phyloP scores from a whole-genome alignment of 768 basidiomycete species.

The Boletus reticulatus region DNA sequence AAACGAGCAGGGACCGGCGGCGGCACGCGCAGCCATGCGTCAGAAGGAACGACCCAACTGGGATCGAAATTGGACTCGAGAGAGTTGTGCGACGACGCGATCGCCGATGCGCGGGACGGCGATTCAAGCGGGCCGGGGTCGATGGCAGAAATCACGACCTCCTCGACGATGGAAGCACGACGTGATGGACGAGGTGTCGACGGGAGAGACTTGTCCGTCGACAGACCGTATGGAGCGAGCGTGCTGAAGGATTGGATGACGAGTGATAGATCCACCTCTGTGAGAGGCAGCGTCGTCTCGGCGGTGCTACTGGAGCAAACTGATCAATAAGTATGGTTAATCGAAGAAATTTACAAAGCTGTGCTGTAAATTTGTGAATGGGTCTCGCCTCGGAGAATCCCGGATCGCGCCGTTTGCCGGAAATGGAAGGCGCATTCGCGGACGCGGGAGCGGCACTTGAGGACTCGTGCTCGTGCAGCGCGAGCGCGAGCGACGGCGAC shows the following conservation, averaged over 20 bases:
- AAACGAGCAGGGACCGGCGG: conserved; percentile 11
- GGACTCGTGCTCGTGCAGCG: too few species aligned
- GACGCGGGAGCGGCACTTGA: too few species aligned
- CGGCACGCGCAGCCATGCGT: conserved; percentile 25
- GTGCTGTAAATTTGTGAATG: too few species aligned
- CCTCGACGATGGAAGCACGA: conserved; percentile 7
- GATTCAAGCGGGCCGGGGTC: conserved; percentile 23
- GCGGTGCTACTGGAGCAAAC: conserved; percentile 9
- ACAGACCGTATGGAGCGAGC: conserved; percentile 1
- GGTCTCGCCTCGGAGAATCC: too few species aligned
- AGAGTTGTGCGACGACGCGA: conserved; percentile 34
- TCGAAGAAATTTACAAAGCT: too few species aligned
- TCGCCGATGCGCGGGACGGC: conserved; percentile 15
- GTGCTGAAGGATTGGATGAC: conserved; percentile 10
- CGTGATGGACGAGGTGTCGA: not conserved
- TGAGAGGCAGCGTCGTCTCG: conserved; percentile 14
- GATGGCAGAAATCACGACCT: conserved; percentile 9
- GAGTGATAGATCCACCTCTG: conserved; percentile 25
- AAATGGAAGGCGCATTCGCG: too few species aligned
- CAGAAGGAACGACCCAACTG: not conserved
- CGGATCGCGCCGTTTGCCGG: too few species aligned
- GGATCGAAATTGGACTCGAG: conserved; percentile 28
- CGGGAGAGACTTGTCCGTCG: conserved; percentile 6
- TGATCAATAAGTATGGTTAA: too few species aligned
- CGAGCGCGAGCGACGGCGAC: too few species aligned